Evolutionary conservation across 495 filamentous ascomycete species (phyloP), one percentile per base, ranked within the genome.

Genomic region (Penicillium ochrochloron): DNA sequence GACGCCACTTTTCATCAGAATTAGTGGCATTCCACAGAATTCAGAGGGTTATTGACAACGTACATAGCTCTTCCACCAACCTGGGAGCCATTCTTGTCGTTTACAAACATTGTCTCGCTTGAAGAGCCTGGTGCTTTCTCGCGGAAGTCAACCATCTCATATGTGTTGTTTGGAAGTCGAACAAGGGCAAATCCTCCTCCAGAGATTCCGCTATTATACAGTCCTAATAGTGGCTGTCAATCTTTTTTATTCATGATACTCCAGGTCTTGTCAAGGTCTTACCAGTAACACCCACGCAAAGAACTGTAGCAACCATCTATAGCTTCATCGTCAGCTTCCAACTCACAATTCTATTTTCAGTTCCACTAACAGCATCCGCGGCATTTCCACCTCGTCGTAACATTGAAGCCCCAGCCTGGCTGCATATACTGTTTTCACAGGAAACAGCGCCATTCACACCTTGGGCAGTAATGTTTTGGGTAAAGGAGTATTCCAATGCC

Each of bases 231-330:
- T 12, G 0, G 7, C n/a, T 23, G 42, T 19, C 19, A 41, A 7
- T 10, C 2, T 33, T 23, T 23, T 9, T 1, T 48, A 8, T 19
- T 46, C n/a, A 8, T 17, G 19, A 48, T 23, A 48, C 19, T 0
- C n/a, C 19, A 23, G 6, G 11, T 44, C n/a, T 9, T 23, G 14
- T 12, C 14, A 17, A 41, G 15, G 5, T 14, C 42, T 23, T 48
- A 48, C 42, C 42, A 48, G 21, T 23, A 21, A 48, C 42, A 5
- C 42, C 42, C n/a, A 48, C 42, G 21, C 42, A 48, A 48, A 48
- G 42, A 19, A 21, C 42, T 9, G n/a, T 48, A 2, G 42, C 42
- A 48, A 48, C 42, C 9, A 48, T 21, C 42, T 48, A 48, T 15
- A 41, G 10, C 12, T 23, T 23, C 7, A 23, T 23, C 23, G 42